These are phyloP conservation scores for Ilex asprella DNA, from an alignment of 257 asterid species.

Conservation along the genomic window DNA sequence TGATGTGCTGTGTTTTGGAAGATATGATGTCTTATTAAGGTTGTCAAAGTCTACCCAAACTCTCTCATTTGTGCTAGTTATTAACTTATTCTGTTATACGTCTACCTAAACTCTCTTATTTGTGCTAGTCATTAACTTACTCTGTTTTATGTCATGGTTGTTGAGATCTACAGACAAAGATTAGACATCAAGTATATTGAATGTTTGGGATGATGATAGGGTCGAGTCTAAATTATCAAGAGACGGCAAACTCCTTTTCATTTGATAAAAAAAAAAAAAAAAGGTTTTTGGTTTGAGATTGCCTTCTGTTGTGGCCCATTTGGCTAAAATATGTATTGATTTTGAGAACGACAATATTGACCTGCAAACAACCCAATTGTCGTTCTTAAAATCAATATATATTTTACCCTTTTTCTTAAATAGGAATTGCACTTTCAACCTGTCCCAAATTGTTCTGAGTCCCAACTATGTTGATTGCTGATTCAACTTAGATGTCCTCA, in stretches of 20 bases:
- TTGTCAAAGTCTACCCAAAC: background rate
- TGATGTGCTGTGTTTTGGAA: constrained; percentile 64
- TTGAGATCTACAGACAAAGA: constrained; percentile 1
- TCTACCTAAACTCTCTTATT: constrained; percentile 3
- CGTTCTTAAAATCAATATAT: too few species aligned
- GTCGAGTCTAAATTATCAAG: constrained; percentile 25
- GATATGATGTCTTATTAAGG: constrained; percentile 44
- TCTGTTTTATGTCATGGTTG: constrained; percentile 12
- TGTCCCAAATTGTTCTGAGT: too few species aligned
- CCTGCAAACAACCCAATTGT: too few species aligned
- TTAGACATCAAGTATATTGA: constrained; percentile 8
- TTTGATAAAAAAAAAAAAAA: background rate
- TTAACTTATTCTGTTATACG: constrained; percentile 10
- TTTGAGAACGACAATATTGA: too few species aligned
- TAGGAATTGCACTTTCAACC: too few species aligned
- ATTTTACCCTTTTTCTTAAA: too few species aligned
- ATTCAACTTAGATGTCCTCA: too few species aligned
- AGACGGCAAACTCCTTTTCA: constrained; percentile 52
- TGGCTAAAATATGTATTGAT: too few species aligned
- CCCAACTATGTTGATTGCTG: too few species aligned
- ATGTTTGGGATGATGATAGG: constrained; percentile 19
- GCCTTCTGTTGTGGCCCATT: too few species aligned
- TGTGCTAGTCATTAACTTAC: constrained; percentile 8
- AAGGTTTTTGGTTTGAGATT: background rate
- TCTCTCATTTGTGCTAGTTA: constrained; percentile 6